Conservation (phyloP, 2,329 filamentous ascomycete genomes). For the Diaporthe batatas region DNA sequence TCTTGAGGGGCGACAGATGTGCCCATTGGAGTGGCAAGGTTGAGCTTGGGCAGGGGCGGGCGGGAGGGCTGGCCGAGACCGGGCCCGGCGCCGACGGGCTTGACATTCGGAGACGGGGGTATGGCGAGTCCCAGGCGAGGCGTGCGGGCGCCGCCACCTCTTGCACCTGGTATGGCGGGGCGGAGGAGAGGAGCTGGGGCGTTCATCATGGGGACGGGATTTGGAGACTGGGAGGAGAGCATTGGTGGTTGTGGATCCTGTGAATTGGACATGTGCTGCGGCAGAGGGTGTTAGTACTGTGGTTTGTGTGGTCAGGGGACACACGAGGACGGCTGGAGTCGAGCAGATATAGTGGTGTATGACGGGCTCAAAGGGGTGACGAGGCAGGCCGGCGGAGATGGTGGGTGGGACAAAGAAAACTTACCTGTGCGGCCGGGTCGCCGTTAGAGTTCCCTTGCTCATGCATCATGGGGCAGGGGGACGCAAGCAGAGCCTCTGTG, state of each 20-base stretch:
- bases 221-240: slow-evolving; percentile 49
- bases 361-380: slow-evolving; percentile 20
- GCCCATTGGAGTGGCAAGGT: slow-evolving; percentile 90
- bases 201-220: slow-evolving; percentile 72
- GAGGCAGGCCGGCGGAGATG: not conserved
- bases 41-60: slow-evolving; percentile 81
- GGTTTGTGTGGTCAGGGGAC: not conserved
- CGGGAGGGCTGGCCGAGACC: slow-evolving; percentile 55
- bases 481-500: slow-evolving; percentile 29
- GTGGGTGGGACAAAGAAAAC: slow-evolving; percentile 23
- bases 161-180: slow-evolving; percentile 81
- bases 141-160: slow-evolving; percentile 72
- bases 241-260: slow-evolving; percentile 37
- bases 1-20: slow-evolving; percentile 80
- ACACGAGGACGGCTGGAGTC: not conserved
- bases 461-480: slow-evolving; percentile 43
- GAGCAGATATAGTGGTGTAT: not conserved
- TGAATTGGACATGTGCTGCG: slow-evolving; percentile 33
- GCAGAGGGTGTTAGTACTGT: slow-evolving; percentile 12
- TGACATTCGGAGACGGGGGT: slow-evolving; percentile 85
- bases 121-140: slow-evolving; percentile 91
- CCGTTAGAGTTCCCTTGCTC: slow-evolving; percentile 42
- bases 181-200: slow-evolving; percentile 82
- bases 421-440: slow-evolving; percentile 40
- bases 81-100: slow-evolving; percentile 73